phyloP scores from a whole-genome alignment of 2,329 filamentous ascomycete species.

The Pyrenochaeta sp. region DNA sequence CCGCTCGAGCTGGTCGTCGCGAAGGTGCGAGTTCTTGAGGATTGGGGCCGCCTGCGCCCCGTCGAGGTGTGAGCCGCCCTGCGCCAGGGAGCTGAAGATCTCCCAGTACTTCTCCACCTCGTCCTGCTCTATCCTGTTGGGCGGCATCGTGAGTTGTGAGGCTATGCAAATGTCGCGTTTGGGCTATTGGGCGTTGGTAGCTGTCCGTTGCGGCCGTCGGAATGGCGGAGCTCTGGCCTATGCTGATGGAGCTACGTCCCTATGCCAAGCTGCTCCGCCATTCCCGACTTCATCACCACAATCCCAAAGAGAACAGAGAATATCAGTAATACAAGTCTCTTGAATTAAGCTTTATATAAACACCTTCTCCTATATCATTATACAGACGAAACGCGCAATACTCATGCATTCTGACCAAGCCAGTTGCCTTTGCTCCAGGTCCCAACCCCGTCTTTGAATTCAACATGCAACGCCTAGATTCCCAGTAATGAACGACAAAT shows the following conservation, averaged over 20 bases:
- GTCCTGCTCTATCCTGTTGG: slow-evolving; percentile 71
- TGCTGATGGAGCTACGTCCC: too few relatives aligned
- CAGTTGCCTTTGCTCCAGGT: too few relatives aligned
- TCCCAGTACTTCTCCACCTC: slow-evolving; percentile 83
- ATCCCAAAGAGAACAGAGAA: too few relatives aligned
- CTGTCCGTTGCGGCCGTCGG: slow-evolving; percentile 10
- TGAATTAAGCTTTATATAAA: too few relatives aligned
- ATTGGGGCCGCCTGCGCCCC: slow-evolving; percentile 74
- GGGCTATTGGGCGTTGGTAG: slow-evolving; percentile 3
- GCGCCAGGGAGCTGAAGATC: slow-evolving; percentile 74
- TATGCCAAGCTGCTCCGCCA: too few relatives aligned
- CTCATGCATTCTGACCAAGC: too few relatives aligned
- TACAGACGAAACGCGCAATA: too few relatives aligned
- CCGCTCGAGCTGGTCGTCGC: slow-evolving; percentile 87
- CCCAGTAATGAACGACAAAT: slow-evolving; percentile 12
- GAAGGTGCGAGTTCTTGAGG: slow-evolving; percentile 75
- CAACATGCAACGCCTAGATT: too few relatives aligned
- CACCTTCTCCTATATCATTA: too few relatives aligned
- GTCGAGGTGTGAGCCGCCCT: slow-evolving; percentile 70
- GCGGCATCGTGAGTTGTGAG: slow-evolving; percentile 38
- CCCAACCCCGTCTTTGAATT: too few relatives aligned
- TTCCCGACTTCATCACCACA: not conserved
- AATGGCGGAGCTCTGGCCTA: slow-evolving; percentile 22
- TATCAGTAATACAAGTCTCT: too few relatives aligned
- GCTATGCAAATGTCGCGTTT: not conserved